These are phyloP conservation scores for Vanilla planifolia DNA, from an alignment of 106 monocot genomes.

Conservation along the genomic window DNA sequence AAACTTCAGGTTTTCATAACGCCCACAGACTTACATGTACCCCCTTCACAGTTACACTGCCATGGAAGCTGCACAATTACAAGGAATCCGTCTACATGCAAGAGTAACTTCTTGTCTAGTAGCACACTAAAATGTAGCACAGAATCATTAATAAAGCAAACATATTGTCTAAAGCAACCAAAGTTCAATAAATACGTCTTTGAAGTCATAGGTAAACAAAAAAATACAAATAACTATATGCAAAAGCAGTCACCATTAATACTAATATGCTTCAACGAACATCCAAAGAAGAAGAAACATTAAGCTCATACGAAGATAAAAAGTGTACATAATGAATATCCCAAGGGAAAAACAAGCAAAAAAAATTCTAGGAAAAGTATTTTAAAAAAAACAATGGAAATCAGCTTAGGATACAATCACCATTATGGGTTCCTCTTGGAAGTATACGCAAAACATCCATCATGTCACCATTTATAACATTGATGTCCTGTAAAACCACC, in stretches of 20 bases:
- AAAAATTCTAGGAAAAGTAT: neutral
- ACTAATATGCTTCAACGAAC: neutral
- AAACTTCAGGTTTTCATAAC: too few species aligned
- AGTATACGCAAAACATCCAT: conserved; percentile 46
- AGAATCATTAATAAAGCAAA: too few species aligned
- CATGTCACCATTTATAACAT: conserved; percentile 55
- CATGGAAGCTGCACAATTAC: too few species aligned
- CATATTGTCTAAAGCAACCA: too few species aligned
- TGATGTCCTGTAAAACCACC: conserved; percentile 45
- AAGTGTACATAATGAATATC: too few species aligned
- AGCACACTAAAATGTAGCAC: too few species aligned
- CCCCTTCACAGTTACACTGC: too few species aligned
- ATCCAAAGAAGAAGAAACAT: neutral
- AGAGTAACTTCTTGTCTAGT: too few species aligned
- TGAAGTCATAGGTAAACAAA: neutral
- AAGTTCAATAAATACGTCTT: too few species aligned
- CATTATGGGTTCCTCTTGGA: conserved; percentile 57
- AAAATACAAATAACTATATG: neutral
- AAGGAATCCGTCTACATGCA: too few species aligned
- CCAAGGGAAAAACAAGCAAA: neutral
- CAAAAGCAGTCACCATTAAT: neutral
- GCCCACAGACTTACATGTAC: too few species aligned
- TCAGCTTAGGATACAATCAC: conserved; percentile 84
- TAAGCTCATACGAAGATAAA: neutral
- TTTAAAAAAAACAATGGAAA: neutral